Evolutionary conservation across 306 rosid species (phyloP).

Genomic region (Dryas octopetala): DNA sequence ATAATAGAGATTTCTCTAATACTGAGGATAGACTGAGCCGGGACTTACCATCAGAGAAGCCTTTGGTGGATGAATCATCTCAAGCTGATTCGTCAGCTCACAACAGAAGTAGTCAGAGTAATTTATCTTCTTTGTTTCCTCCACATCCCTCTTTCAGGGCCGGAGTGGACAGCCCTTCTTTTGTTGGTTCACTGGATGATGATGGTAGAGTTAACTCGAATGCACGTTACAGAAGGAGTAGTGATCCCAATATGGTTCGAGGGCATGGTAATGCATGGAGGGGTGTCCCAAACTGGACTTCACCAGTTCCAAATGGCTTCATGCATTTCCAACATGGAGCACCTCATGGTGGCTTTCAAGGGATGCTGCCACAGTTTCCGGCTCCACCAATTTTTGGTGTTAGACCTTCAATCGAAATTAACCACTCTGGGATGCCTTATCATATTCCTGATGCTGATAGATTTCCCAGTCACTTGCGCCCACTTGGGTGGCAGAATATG

Average conservation of each 20-base stretch:
- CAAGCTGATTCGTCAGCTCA: constrained; percentile 64
- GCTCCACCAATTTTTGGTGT: constrained; percentile 78
- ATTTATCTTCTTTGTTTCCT: constrained; percentile 50
- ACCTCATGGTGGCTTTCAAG: constrained; percentile 85
- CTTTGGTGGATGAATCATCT: constrained; percentile 58
- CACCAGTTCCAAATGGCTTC: constrained; percentile 84
- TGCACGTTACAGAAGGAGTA: constrained; percentile 72
- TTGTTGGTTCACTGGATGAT: constrained; percentile 72
- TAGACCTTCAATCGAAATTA: constrained; percentile 83
- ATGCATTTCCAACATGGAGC: constrained; percentile 94
- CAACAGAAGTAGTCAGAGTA: constrained; percentile 60
- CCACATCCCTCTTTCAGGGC: constrained; percentile 69
- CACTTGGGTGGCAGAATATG: constrained; percentile 87
- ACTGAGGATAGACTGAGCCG: constrained; percentile 64
- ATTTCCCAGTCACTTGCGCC: constrained; percentile 83
- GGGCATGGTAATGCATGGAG: constrained; percentile 91
- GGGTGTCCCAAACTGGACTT: constrained; percentile 81
- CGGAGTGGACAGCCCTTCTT: constrained; percentile 74
- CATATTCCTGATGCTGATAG: constrained; percentile 88
- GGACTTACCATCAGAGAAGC: constrained; percentile 63
- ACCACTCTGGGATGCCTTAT: constrained; percentile 81
- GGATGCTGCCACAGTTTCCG: constrained; percentile 84
- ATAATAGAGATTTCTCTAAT: constrained; percentile 59
- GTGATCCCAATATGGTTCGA: constrained; percentile 76
- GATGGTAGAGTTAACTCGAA: constrained; percentile 76